Conservation (phyloP, 169 alveolate genomes). For the Condylostoma magnum region DNA sequence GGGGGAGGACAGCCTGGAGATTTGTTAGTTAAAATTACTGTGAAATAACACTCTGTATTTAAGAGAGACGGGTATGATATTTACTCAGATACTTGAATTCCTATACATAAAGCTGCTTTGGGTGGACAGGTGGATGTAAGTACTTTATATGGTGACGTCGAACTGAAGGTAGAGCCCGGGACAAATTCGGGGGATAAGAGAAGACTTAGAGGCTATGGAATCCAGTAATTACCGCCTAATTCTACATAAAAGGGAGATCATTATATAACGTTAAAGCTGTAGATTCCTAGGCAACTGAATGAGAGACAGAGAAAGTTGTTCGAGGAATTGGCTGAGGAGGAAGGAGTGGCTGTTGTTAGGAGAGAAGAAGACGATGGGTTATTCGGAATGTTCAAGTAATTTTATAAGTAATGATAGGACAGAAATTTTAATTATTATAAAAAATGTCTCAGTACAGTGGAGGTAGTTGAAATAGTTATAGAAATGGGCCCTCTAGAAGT, state of each 20-base stretch:
- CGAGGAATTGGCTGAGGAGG: conserved; percentile 38
- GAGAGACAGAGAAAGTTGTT: conserved; percentile 37
- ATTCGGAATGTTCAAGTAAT: conserved; percentile 1
- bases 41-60: conserved; percentile 40
- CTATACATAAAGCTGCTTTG: conserved; percentile 41
- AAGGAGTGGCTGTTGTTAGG: neutral
- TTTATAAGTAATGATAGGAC: no score
- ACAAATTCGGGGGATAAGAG: conserved; percentile 38
- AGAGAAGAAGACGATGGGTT: neutral
- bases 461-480: no score
- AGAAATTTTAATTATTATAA: no score
- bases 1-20: conserved; percentile 56
- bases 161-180: conserved; percentile 51
- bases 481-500: no score
- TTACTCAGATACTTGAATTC: conserved; percentile 31
- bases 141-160: conserved; percentile 48
- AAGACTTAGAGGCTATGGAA: conserved; percentile 45
- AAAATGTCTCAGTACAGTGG: no score
- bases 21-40: conserved; percentile 35
- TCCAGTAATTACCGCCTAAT: conserved; percentile 46
- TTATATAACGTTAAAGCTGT: conserved; percentile 33
- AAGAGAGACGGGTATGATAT: conserved; percentile 55
- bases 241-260: conserved; percentile 47
- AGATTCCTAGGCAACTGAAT: conserved; percentile 44
- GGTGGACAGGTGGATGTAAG: conserved; percentile 43